Evolutionary conservation across 2,329 filamentous ascomycete genomes (phyloP).

Genomic region (Colletotrichum graminicola): DNA sequence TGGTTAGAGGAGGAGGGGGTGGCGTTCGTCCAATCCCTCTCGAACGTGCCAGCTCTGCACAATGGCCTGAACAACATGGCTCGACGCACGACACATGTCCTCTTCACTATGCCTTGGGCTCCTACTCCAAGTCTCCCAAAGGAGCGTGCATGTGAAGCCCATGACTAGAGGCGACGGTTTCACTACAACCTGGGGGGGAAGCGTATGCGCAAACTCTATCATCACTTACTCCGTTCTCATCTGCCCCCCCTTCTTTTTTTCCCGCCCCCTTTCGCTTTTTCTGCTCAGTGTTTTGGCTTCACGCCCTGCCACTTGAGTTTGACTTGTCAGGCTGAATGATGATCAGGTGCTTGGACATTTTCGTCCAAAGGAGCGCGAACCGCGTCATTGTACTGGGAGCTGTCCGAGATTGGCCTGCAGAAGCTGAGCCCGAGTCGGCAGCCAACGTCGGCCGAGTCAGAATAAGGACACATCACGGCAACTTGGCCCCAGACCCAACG

Average conservation of each 20-base stretch:
- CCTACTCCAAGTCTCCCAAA: neutral
- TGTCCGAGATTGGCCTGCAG: neutral
- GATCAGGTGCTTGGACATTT: neutral
- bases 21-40: slow-evolving; percentile 36
- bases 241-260: neutral
- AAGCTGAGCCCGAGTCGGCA: slow-evolving; percentile 12
- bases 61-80: slow-evolving; percentile 20
- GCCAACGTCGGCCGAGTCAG: slow-evolving; percentile 16
- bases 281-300: slow-evolving; percentile 8
- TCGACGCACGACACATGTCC: neutral
- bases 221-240: neutral
- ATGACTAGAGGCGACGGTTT: slow-evolving; percentile 37
- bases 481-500: neutral
- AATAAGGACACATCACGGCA: neutral
- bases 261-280: neutral
- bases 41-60: slow-evolving; percentile 5
- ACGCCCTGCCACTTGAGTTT: slow-evolving; percentile 4
- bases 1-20: neutral
- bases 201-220: slow-evolving; percentile 28
- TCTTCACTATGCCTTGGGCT: neutral
- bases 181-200: slow-evolving; percentile 24
- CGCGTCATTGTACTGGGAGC: slow-evolving; percentile 27
- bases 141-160: neutral
- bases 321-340: slow-evolving; percentile 5
- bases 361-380: slow-evolving; percentile 32